A percentile compares a stretch with the other conserved stretches of the same genome.
phyloP scores from a whole-genome alignment of 805 yeast genomes.

The Candida ipomoeae region DNA sequence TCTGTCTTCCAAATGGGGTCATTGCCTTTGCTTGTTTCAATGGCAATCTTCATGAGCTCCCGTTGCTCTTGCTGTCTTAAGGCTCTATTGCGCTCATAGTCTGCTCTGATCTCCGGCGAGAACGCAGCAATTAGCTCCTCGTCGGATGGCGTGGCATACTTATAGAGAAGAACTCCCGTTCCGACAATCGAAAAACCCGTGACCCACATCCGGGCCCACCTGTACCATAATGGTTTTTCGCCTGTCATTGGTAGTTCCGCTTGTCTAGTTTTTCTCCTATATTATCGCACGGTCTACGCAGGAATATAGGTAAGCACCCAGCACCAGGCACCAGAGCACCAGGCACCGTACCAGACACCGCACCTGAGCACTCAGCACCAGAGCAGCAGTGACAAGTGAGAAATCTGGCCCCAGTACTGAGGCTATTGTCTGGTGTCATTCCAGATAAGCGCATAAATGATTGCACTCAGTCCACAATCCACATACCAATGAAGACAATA shows the following conservation, averaged over 20 bases:
- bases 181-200: constrained; percentile 67
- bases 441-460: too few relatives aligned
- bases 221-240: constrained; percentile 39
- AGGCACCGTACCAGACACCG: too few relatives aligned
- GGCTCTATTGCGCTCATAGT: constrained; percentile 62
- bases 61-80: constrained; percentile 65
- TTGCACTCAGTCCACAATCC: too few relatives aligned
- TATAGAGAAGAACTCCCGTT: constrained; percentile 65
- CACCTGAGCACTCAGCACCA: too few relatives aligned
- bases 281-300: not conserved
- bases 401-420: too few relatives aligned
- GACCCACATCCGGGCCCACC: constrained; percentile 55
- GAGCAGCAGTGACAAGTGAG: too few relatives aligned
- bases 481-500: too few relatives aligned
- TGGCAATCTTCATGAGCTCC: constrained; percentile 63
- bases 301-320: constrained; percentile 1
- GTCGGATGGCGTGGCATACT: constrained; percentile 79
- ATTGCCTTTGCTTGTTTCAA: constrained; percentile 57
- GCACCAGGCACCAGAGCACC: not conserved
- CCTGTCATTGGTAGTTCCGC: not conserved
- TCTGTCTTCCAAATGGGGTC: constrained; percentile 87
- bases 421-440: too few relatives aligned
- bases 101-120: constrained; percentile 79
- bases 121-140: constrained; percentile 68
- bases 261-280: not conserved